Evolutionary conservation across 805 yeast species (phyloP).

Genomic region (Wickerhamomyces kurtzmanii): DNA sequence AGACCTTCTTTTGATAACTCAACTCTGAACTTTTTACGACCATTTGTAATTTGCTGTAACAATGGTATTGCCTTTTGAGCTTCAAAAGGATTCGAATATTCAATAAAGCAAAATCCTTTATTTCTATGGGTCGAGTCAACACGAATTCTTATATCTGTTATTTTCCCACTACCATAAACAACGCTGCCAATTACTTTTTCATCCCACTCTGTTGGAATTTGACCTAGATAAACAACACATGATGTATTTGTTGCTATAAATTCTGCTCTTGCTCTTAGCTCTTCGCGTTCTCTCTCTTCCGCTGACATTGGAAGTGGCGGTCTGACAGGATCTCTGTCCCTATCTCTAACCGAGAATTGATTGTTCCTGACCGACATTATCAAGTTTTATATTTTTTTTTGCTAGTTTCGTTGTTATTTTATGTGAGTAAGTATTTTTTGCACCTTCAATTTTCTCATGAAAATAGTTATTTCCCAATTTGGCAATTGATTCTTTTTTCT

Average conservation of each 20-base stretch:
- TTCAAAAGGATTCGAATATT: constrained; percentile 40
- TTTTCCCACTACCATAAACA: constrained; percentile 64
- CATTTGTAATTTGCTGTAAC: constrained; percentile 33
- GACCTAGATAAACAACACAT: constrained; percentile 47
- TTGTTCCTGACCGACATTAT: no score
- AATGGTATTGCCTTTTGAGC: constrained; percentile 39
- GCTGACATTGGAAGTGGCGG: no score
- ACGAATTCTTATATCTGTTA: constrained; percentile 47
- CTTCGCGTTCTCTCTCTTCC: no score
- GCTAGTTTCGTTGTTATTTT: no score
- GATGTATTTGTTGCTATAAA: constrained; percentile 6
- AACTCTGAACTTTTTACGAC: constrained; percentile 38
- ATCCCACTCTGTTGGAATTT: constrained; percentile 66
- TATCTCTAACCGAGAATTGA: no score
- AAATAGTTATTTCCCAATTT: no score
- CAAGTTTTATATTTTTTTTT: no score
- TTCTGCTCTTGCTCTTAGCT: neutral
- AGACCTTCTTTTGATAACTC: constrained; percentile 57
- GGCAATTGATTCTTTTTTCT: no score
- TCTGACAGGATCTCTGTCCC: no score
- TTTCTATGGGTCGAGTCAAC: constrained; percentile 35
- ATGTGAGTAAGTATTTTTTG: no score
- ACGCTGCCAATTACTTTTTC: constrained; percentile 51
- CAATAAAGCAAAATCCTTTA: constrained; percentile 62
- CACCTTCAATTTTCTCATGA: no score